These are phyloP conservation scores for Phallus indusiatus DNA, from an alignment of 768 basidiomycete species.

Conservation along the genomic window DNA sequence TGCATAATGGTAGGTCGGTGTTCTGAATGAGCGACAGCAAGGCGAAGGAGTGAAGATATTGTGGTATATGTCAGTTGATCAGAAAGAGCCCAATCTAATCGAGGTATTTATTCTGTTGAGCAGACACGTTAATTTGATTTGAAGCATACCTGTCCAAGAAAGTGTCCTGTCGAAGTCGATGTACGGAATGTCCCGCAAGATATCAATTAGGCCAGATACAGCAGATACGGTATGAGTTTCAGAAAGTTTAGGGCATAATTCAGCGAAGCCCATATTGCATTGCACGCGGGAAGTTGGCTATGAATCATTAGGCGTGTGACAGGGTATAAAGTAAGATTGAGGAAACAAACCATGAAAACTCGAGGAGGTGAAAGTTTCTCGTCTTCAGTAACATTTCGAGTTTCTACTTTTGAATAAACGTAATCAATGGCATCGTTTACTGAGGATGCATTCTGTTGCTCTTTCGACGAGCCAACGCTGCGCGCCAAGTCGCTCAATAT, in stretches of 20 bases:
- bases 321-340: not conserved
- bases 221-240: conserved; percentile 42
- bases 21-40: conserved; percentile 45
- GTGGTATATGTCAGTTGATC: conserved; percentile 78
- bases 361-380: conserved; percentile 21
- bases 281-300: conserved; percentile 66
- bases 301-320: not conserved
- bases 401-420: conserved; percentile 54
- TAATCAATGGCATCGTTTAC: conserved; percentile 41
- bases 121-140: not conserved
- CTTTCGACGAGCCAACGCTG: conserved; percentile 32
- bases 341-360: conserved; percentile 50
- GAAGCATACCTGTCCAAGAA: conserved; percentile 63
- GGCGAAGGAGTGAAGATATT: conserved; percentile 61
- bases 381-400: conserved; percentile 16
- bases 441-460: conserved; percentile 29
- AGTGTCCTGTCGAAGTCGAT: conserved; percentile 72
- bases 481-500: conserved; percentile 68
- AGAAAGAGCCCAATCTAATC: conserved; percentile 73
- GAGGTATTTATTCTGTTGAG: not conserved
- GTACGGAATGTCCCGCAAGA: conserved; percentile 62
- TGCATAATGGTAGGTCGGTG: conserved; percentile 40
- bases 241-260: conserved; percentile 60
- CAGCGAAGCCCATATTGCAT: conserved; percentile 77
- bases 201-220: conserved; percentile 51